Base-by-base conservation (phyloP, 2,329 filamentous ascomycete species). In the Chrysosporium keratinophilum region DNA sequence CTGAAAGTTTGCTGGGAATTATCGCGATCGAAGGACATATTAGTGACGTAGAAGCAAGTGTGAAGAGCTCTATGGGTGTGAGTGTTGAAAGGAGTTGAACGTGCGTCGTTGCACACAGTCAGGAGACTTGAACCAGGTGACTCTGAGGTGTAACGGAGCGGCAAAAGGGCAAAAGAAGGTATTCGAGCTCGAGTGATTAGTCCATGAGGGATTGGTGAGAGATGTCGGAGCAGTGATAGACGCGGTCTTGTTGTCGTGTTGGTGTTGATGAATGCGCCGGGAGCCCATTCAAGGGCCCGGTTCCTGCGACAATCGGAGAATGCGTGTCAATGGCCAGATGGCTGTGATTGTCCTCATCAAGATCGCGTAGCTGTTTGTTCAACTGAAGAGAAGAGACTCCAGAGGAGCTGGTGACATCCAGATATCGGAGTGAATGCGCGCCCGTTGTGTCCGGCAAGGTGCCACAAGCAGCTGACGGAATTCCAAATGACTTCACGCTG, bases 1-100 rank as follows among this genome's bases (percentile, higher is more conserved):
- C 28, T 56, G 46, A 51, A 41, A 47, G 17, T 49, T 28, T 43
- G 47, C 35, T 23, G 50, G 37, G 58, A 54, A 34, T 35, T 42
- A 49, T 42, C 54, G 50, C 42, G 45, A 34, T 57, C 54, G 50
- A 52, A 49, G 44, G 58, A 57, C 58, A 60, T 60, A 52, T 55
- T 57, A 60, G 34, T 55, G 41, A 31, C 47, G 35, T 54, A 45
- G 14, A 40, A 44, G 19, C 20, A 37, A 10, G 47, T 42, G 35
- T 23, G 44, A 14, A 48, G 35, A 50, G 46, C 41, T 48, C 20
- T 33, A 14, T 35, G 39, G 15, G 17, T 33, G n/a, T 19, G 35
- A 19, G 7, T 10, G 11, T 20, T 23, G 20, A n/a, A 4, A 20
- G 49, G 23, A n/a, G 33, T 39, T n/a, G 37, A 15, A 40, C 6